Conservation (phyloP, 1,139 yeast genomes). For the Taphrina pruni region DNA sequence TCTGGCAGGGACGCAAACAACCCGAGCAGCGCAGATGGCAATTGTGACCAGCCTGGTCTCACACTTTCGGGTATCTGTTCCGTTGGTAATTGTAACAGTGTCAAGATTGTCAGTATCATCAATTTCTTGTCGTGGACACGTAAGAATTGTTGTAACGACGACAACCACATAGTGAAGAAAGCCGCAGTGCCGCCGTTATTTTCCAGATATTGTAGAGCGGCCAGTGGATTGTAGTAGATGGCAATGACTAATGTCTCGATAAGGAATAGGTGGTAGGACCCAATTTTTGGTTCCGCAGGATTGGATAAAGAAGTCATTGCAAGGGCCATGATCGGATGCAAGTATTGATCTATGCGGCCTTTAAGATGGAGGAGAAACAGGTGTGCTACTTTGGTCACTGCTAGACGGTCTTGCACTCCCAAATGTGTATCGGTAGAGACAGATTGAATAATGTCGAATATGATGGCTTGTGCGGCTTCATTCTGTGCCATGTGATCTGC, state of each 20-base stretch:
- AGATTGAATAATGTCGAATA: slow-evolving; percentile 54
- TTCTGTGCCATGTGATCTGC: slow-evolving; percentile 56
- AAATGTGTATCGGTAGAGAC: slow-evolving; percentile 52
- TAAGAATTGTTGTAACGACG: slow-evolving; percentile 61
- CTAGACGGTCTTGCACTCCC: slow-evolving; percentile 60
- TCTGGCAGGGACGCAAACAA: slow-evolving; percentile 68
- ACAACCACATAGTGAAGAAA: slow-evolving; percentile 75
- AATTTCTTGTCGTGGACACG: slow-evolving; percentile 84
- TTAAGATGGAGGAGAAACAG: slow-evolving; percentile 61
- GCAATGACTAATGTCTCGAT: slow-evolving; percentile 72
- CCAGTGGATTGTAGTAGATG: slow-evolving; percentile 65
- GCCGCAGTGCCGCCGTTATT: slow-evolving; percentile 56
- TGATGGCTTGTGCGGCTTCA: slow-evolving; percentile 52
- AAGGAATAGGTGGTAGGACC: slow-evolving; percentile 57
- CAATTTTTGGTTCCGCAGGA: slow-evolving; percentile 47
- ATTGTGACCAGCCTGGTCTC: slow-evolving; percentile 51
- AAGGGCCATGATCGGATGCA: slow-evolving; percentile 55
- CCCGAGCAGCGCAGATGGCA: slow-evolving; percentile 60
- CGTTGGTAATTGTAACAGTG: slow-evolving; percentile 55
- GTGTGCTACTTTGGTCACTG: slow-evolving; percentile 63
- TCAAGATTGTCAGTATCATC: slow-evolving; percentile 68
- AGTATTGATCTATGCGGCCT: slow-evolving; percentile 54
- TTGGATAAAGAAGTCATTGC: slow-evolving; percentile 48
- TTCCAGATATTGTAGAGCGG: slow-evolving; percentile 63
- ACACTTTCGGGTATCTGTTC: slow-evolving; percentile 53